These are phyloP conservation scores for Diaporthe australafricana DNA, from an alignment of 2,329 filamentous ascomycete genomes.

Conservation along the genomic window DNA sequence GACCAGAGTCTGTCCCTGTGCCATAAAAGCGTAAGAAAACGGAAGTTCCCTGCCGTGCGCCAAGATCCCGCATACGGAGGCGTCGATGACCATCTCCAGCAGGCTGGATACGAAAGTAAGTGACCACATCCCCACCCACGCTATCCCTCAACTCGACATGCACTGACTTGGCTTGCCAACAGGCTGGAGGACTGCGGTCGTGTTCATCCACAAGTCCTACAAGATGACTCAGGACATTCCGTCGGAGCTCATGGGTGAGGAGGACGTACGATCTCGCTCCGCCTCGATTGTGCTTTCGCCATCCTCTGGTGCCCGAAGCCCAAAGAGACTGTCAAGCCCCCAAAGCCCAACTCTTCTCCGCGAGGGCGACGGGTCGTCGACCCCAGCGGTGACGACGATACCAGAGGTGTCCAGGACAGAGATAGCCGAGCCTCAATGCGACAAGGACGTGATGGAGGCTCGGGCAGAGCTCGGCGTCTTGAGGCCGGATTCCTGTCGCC, in stretches of 20 bases:
- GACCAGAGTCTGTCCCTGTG: slow-evolving; percentile 38
- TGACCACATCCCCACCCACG: not conserved
- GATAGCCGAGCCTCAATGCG: not conserved
- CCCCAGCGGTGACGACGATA: not conserved
- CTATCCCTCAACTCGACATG: too few relatives aligned
- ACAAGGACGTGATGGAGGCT: not conserved
- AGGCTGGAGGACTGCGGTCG: slow-evolving; percentile 56
- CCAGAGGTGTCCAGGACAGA: not conserved
- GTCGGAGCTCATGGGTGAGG: not conserved
- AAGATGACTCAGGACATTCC: slow-evolving; percentile 15
- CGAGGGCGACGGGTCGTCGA: not conserved
- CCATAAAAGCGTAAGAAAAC: not conserved
- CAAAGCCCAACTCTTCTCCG: too few relatives aligned
- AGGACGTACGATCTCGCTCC: not conserved
- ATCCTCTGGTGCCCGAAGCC: too few relatives aligned
- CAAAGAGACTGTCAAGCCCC: too few relatives aligned
- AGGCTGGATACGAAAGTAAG: slow-evolving; percentile 71
- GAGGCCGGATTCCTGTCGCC: not conserved
- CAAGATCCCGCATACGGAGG: not conserved
- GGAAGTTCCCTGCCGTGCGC: slow-evolving; percentile 15
- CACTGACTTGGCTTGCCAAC: not conserved
- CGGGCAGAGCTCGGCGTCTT: not conserved
- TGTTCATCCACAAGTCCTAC: slow-evolving; percentile 50
- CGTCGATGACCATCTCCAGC: slow-evolving; percentile 53
- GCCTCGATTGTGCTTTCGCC: too few relatives aligned